These are phyloP conservation scores for Nigrograna mackinnonii DNA, from an alignment of 2,329 filamentous ascomycete genomes.

Conservation along the genomic window DNA sequence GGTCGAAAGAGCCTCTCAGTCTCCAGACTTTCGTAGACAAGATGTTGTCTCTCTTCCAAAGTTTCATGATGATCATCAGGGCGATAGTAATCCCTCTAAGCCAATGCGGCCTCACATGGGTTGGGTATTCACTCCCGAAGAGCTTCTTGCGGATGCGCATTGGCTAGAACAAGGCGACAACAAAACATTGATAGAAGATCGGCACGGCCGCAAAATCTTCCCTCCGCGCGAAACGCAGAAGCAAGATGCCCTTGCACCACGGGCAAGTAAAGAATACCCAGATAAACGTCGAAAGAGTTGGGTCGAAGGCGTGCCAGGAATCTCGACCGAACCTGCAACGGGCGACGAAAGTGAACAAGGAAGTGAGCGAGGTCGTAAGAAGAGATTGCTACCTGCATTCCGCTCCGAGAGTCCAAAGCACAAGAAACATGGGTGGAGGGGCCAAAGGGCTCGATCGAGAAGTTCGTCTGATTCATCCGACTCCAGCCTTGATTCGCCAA, in stretches of 20 bases:
- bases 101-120: constrained; percentile 75
- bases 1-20: constrained; percentile 56
- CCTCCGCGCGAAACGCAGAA: constrained; percentile 22
- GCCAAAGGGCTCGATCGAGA: constrained; percentile 28
- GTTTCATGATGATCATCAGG: constrained; percentile 30
- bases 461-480: constrained; percentile 36
- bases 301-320: constrained; percentile 31
- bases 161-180: constrained; percentile 87
- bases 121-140: constrained; percentile 82
- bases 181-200: constrained; percentile 80
- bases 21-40: constrained; percentile 39
- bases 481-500: constrained; percentile 54
- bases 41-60: constrained; percentile 39
- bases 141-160: constrained; percentile 85
- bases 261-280: constrained; percentile 35
- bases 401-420: constrained; percentile 35
- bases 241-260: constrained; percentile 31
- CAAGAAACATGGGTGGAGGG: constrained; percentile 32
- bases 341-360: constrained; percentile 40
- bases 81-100: constrained; percentile 50
- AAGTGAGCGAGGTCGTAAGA: constrained; percentile 42
- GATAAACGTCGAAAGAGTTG: constrained; percentile 37
- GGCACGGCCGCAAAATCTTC: constrained; percentile 74
- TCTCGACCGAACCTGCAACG: constrained; percentile 27
- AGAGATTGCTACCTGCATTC: constrained; percentile 31